These are phyloP conservation scores for Pichia paraexigua DNA, from an alignment of 805 yeast genomes.

Conservation along the genomic window DNA sequence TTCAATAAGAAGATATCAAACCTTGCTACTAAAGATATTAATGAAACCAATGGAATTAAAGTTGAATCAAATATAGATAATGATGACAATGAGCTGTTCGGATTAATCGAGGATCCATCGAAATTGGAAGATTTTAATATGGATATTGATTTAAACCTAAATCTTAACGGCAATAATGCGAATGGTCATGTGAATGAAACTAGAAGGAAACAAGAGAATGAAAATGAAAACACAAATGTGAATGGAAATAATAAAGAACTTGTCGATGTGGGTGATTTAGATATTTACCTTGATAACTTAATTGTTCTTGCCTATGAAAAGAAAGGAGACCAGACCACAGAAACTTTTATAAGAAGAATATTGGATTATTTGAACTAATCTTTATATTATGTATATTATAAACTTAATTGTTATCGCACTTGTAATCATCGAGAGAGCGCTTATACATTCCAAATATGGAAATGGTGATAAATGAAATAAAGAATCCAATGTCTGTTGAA, in stretches of 20 bases:
- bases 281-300: slow-evolving; percentile 17
- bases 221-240: neutral
- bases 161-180: neutral
- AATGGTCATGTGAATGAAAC: neutral
- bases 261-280: slow-evolving; percentile 1
- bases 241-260: neutral
- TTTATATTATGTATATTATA: too few relatives aligned
- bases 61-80: neutral
- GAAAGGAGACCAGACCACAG: neutral
- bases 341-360: slow-evolving; percentile 4
- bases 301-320: slow-evolving; percentile 11
- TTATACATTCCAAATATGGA: neutral
- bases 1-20: neutral
- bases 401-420: neutral
- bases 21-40: neutral
- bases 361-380: slow-evolving; percentile 1
- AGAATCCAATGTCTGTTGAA: neutral
- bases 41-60: neutral
- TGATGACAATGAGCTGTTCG: slow-evolving; percentile 24
- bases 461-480: neutral
- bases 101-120: slow-evolving; percentile 25
- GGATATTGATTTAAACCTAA: neutral
- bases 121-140: slow-evolving; percentile 7
- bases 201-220: neutral
- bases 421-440: neutral